Evolutionary conservation across 2,329 filamentous ascomycete genomes (phyloP).

Genomic region (Volutella citrinella): DNA sequence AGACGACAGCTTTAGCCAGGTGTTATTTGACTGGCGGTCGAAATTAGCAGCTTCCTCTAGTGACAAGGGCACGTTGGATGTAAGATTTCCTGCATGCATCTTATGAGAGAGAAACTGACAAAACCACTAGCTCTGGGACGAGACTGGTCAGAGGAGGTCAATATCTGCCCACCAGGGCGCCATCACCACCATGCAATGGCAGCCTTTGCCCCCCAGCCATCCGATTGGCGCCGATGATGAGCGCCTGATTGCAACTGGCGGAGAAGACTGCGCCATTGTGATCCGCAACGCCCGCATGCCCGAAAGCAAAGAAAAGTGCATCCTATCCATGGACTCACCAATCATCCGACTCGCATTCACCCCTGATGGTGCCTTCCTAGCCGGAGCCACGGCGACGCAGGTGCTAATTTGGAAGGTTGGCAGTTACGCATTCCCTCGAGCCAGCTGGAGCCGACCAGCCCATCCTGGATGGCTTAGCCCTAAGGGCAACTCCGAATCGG

Average conservation of each 20-base stretch:
- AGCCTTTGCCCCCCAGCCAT: conserved; percentile 45
- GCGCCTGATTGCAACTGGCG: conserved; percentile 58
- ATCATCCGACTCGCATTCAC: conserved; percentile 61
- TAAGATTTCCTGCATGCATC: conserved; percentile 41
- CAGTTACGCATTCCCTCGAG: conserved; percentile 55
- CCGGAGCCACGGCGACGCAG: conserved; percentile 55
- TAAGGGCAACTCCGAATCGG: conserved; percentile 47
- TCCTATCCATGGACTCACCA: conserved; percentile 58
- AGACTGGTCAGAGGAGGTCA: conserved; percentile 49
- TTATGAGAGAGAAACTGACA: too few species aligned
- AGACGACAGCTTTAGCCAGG: conserved; percentile 52
- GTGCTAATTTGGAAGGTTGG: conserved; percentile 65
- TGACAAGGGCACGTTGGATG: conserved; percentile 58
- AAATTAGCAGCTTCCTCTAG: conserved; percentile 57
- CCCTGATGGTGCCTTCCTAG: conserved; percentile 61
- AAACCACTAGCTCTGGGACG: conserved; percentile 54
- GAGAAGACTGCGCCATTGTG: conserved; percentile 60
- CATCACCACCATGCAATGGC: conserved; percentile 60
- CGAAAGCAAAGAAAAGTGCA: conserved; percentile 55
- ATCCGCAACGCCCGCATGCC: conserved; percentile 59
- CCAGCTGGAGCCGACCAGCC: conserved; percentile 55
- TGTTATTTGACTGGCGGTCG: conserved; percentile 54
- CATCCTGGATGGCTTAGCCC: conserved; percentile 60
- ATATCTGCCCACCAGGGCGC: conserved; percentile 58
- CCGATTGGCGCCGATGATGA: conserved; percentile 43